Percentiles rank a stretch among this genome's conserved stretches.
Evolutionary conservation across 306 rosid genomes (phyloP).

Genomic region (Cucurbita moschata): DNA sequence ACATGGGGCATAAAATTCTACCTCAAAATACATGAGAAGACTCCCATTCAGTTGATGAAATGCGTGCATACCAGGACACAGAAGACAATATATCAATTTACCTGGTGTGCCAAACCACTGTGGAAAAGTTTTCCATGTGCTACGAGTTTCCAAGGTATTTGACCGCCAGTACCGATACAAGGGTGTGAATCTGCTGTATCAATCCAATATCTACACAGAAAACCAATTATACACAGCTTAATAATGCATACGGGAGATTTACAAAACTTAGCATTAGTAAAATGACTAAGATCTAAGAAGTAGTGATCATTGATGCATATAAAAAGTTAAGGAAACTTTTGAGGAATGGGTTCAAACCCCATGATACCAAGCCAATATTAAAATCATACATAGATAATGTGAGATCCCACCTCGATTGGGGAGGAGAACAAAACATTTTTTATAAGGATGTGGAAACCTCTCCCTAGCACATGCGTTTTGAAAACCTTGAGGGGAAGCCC

Average conservation of each 20-base stretch:
- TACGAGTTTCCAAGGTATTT: conserved; percentile 80
- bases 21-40: background rate
- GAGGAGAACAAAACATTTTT: too few relatives aligned
- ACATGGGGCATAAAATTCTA: background rate
- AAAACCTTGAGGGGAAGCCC: too few relatives aligned
- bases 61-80: background rate
- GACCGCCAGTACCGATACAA: conserved; percentile 86
- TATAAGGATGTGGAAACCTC: too few relatives aligned
- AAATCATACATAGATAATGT: background rate
- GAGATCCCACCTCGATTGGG: too few relatives aligned
- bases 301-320: background rate
- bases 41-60: background rate
- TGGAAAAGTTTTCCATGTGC: conserved; percentile 81
- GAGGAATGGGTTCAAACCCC: background rate
- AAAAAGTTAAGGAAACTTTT: background rate
- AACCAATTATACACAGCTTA: conserved; percentile 6
- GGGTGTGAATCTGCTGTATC: conserved; percentile 96
- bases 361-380: background rate
- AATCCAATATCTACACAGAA: conserved; percentile 59
- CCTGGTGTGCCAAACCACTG: conserved; percentile 86
- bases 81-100: background rate
- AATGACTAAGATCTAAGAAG: background rate
- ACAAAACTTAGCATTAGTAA: background rate
- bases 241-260: background rate
- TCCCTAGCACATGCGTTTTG: too few relatives aligned